Base-by-base conservation (phyloP, 2,329 filamentous ascomycete genomes). In the Nakataea oryzae region DNA sequence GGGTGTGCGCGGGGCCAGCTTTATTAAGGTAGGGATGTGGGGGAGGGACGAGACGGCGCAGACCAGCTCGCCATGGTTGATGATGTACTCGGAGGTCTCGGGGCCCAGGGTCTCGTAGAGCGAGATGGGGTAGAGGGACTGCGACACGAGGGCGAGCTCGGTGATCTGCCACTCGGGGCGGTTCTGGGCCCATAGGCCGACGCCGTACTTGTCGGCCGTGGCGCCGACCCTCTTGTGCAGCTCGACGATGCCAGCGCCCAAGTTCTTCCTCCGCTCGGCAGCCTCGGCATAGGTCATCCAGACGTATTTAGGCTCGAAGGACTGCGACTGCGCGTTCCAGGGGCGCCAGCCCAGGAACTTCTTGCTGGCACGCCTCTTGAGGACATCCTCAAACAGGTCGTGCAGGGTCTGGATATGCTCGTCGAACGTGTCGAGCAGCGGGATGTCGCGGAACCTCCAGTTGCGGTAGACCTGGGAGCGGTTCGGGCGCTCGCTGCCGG, bases 81-180 rank as follows among this genome's bases (percentile, higher is more conserved):
- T 89, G 74, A 99, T 97, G 77, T 90, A 97, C 76, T 97, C 92
- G 63, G 90, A 93, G 2, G 93, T 86, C 67, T 96, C 91, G 14
- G 93, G 88, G 12, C 93, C 93, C 6, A 99, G 84, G 14, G 93
- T 97, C 75, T 97, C 95, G 79, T 99, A 99, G 60, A 99, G 87
- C 6, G 93, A 96, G 62, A 99, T 92, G 27, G 89, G 90, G 76
- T 83, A 97, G 32, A 97, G 84, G 9, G 88, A 85, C 74, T 97
- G 95, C 14, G 92, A 95, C 77, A 90, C 86, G 72, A 90, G 87
- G 54, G 86, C 95, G 70, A 97, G 78, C 79, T 97, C 93, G 62
- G 87, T 85, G 64, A 96, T 86, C 78, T 96, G 90, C 91, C 91
- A 96, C 75, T 96, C 90, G 0, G 91, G 87, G 64, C 91, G 82